Conservation (phyloP, 306 rosid genomes). For the Ormosia emarginata region DNA sequence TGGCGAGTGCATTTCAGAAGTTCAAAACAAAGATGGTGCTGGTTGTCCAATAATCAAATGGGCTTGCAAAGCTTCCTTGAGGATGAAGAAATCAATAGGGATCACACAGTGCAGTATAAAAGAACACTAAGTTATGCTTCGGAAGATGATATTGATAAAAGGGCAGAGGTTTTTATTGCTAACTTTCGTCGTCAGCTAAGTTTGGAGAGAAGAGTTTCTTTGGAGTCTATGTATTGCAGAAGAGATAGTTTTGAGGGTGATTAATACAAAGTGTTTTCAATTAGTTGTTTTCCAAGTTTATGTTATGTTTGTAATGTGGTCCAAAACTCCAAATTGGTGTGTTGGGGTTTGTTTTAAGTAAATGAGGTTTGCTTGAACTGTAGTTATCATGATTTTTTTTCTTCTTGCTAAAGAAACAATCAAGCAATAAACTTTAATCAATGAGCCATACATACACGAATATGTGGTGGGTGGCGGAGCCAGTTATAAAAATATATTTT, state of each 20-base stretch:
- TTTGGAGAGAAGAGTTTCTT: constrained; percentile 34
- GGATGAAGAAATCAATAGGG: constrained; percentile 21
- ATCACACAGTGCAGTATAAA: constrained; percentile 1
- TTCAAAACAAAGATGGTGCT: constrained; percentile 19
- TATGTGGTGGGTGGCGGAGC: no score
- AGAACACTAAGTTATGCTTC: constrained; percentile 18
- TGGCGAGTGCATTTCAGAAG: constrained; percentile 9
- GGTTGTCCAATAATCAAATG: constrained; percentile 26
- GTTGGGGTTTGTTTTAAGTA: neutral
- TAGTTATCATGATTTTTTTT: no score
- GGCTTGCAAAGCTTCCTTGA: constrained; percentile 31
- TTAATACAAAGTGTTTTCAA: neutral
- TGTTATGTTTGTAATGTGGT: neutral
- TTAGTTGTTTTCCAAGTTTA: neutral
- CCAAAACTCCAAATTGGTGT: neutral
- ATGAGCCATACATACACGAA: neutral
- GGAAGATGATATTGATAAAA: constrained; percentile 48
- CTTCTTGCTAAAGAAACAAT: neutral
- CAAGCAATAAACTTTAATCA: neutral
- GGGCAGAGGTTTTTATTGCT: constrained; percentile 61
- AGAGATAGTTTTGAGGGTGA: neutral
- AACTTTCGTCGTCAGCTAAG: constrained; percentile 48
- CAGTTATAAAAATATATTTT: no score
- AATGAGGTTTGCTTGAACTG: neutral
- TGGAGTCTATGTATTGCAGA: neutral